Evolutionary conservation across 768 basidiomycete genomes (phyloP).

Genomic region (Jaapia argillacea): DNA sequence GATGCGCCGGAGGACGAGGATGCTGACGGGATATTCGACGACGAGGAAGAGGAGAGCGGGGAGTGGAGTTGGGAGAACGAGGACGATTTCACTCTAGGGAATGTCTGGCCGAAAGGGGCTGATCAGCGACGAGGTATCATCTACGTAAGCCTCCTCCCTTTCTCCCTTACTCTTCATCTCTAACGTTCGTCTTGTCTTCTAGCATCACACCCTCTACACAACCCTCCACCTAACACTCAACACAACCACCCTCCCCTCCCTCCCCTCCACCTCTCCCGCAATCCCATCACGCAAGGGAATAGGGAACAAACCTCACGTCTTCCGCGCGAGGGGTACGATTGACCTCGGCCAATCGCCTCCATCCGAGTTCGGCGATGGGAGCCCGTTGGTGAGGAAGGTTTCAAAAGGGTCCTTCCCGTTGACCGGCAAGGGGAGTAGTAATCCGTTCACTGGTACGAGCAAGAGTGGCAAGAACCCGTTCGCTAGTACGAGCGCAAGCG

Average conservation of each 20-base stretch:
- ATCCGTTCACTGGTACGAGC: background rate
- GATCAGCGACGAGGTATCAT: constrained; percentile 39
- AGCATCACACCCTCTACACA: constrained; percentile 45
- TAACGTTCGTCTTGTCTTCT: background rate
- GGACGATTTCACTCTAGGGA: constrained; percentile 49
- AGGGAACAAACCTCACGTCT: constrained; percentile 54
- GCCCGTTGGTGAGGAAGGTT: background rate
- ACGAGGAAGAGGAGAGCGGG: too few species aligned
- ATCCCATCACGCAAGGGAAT: constrained; percentile 50
- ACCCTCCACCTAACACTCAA: constrained; percentile 60
- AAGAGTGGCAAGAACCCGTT: background rate
- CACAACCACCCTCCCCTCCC: constrained; percentile 33
- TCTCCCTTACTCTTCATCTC: background rate
- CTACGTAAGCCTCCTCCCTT: constrained; percentile 38
- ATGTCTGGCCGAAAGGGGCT: constrained; percentile 42
- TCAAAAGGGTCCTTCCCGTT: background rate
- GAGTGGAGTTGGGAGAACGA: constrained; percentile 64
- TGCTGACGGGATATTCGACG: constrained; percentile 26
- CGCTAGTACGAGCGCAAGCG: background rate
- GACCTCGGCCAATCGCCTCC: constrained; percentile 5
- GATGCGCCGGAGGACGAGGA: constrained; percentile 13
- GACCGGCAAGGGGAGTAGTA: background rate
- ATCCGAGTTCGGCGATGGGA: too few species aligned
- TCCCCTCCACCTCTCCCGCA: too few species aligned
- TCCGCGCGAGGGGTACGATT: constrained; percentile 30